phyloP scores from a whole-genome alignment of 176 grass and related monocot species.

The Carex myosuroides region DNA sequence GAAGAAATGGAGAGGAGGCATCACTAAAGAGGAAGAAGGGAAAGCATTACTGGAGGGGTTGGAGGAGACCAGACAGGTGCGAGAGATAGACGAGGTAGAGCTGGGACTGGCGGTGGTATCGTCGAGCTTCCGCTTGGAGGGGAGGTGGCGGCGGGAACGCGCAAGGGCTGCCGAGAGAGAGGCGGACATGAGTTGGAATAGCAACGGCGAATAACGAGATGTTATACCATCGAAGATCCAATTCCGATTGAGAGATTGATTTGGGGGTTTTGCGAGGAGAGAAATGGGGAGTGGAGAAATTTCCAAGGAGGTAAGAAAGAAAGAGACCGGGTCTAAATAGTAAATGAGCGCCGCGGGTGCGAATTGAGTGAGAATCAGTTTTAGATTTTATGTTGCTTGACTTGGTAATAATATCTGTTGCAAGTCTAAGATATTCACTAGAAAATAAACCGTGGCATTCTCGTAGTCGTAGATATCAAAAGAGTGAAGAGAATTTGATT shows the following conservation, averaged over 20 bases:
- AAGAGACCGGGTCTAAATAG: constrained; percentile 14
- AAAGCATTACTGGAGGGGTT: background rate
- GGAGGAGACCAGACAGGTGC: background rate
- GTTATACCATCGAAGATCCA: constrained; percentile 3
- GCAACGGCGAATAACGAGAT: background rate
- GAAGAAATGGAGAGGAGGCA: constrained; percentile 60
- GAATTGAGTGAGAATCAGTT: background rate
- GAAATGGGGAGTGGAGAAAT: background rate
- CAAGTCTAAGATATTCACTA: background rate
- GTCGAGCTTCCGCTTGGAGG: constrained; percentile 33
- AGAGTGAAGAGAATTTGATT: background rate
- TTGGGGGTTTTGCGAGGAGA: background rate
- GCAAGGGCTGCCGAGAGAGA: constrained; percentile 17
- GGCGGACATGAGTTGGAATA: constrained; percentile 22
- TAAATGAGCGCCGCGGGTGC: constrained; percentile 3
- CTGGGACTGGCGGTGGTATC: constrained; percentile 33
- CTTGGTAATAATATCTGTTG: background rate
- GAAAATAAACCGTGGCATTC: background rate
- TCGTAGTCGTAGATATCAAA: background rate
- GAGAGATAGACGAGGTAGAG: constrained; percentile 23
- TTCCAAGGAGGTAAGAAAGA: background rate
- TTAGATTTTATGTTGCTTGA: background rate
- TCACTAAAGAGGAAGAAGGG: background rate
- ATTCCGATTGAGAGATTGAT: background rate
- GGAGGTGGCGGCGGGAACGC: constrained; percentile 40